phyloP scores from a whole-genome alignment of 129 eudicot species.

The Flaveria trinervia region DNA sequence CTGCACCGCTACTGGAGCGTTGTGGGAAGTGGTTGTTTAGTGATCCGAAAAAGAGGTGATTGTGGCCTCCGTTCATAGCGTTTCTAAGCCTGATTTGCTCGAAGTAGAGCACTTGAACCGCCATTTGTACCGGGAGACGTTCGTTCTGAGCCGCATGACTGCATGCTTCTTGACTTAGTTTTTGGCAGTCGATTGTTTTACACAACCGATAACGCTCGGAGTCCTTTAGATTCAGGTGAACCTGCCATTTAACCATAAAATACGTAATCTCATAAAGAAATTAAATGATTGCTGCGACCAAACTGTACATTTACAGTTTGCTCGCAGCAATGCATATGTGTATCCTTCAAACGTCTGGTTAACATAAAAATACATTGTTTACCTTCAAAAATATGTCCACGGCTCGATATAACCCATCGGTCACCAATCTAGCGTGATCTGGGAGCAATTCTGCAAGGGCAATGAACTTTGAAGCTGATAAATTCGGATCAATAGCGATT shows the following conservation, averaged over 20 bases:
- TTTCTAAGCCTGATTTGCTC: slow-evolving; percentile 92
- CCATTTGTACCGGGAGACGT: slow-evolving; percentile 92
- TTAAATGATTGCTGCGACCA: not conserved
- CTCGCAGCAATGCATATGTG: not conserved
- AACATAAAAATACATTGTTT: slow-evolving; percentile 18
- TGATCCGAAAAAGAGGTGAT: slow-evolving; percentile 71
- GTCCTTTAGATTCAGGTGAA: slow-evolving; percentile 91
- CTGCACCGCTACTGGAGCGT: slow-evolving; percentile 88
- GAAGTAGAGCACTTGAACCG: slow-evolving; percentile 95
- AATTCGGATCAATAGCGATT: slow-evolving; percentile 74
- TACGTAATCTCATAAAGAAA: not conserved
- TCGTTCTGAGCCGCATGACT: slow-evolving; percentile 99
- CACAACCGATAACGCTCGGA: slow-evolving; percentile 83
- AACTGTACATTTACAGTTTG: not conserved
- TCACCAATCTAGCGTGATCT: slow-evolving; percentile 80
- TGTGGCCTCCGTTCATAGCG: slow-evolving; percentile 89
- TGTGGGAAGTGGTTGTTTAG: slow-evolving; percentile 72
- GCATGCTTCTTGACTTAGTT: slow-evolving; percentile 96
- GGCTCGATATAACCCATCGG: slow-evolving; percentile 93
- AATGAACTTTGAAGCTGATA: slow-evolving; percentile 64
- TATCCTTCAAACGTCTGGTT: not conserved
- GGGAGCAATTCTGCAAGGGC: slow-evolving; percentile 89
- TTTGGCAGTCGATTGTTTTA: slow-evolving; percentile 91
- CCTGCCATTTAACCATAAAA: slow-evolving; percentile 44
- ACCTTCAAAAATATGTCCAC: slow-evolving; percentile 94